Evolutionary conservation across 345 rosid genomes (phyloP), one percentile per base, ranked within the genome.

Genomic region (Eucalyptus victrix): DNA sequence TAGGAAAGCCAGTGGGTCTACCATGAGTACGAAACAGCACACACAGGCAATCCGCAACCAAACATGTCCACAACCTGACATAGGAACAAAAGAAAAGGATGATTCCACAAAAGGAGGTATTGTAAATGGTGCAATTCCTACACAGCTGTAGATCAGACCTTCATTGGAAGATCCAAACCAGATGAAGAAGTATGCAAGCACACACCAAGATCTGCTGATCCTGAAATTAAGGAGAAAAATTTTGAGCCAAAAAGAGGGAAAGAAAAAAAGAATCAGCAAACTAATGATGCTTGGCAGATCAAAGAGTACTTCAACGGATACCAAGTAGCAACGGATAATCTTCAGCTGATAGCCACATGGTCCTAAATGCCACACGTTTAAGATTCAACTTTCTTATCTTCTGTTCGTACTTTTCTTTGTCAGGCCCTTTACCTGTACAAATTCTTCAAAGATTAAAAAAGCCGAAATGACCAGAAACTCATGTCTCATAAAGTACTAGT

Each of bases 131-230:
- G 10, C 28, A 40, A 76, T 8, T 40, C 85, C 85, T 12, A 76
- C 85, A 76, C 47, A 76, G 83, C 30, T 76, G 30, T 76, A 76
- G 16, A 76, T 76, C 85, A 45, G 62, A 94, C 99, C 96, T 98
- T 98, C 99, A 98, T 97, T 87, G 98, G 99, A 72, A 98, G 99
- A 94, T 97, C 99, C 92, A 98, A 89, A 65, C 98, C 99, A 11
- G 99, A 97, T 32, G 99, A 98, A 76, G 99, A 98, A 91, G 99
- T 97, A 90, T 98, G 99, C 92, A 98, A 93, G 92, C 99, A 97
- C 89, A 98, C 98, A 89, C 99, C 99, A 49, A 98, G 95, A 92
- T 98, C 99, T 50, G 98, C 97, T 34, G 99, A 95, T 62, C 98
- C 98, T 95, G 93, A 88, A 89, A 89, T 86, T 40, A 58, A 88